Conservation (phyloP, 73 alveolate species). For the Stentor coeruleus region DNA sequence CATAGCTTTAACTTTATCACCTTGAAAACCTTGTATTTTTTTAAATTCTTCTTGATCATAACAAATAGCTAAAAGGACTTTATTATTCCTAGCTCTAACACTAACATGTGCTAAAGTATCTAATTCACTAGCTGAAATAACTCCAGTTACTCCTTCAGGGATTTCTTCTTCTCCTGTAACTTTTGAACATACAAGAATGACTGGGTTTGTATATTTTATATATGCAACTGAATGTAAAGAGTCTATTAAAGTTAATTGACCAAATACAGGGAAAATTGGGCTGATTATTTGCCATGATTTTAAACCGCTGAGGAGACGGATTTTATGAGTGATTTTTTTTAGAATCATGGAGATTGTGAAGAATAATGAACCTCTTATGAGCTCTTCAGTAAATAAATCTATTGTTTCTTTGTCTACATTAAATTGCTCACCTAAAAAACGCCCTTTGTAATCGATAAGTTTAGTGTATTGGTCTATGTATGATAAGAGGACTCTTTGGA, state of each 20-base stretch:
- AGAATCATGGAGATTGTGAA: constrained; percentile 70
- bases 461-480: constrained; percentile 24
- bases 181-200: constrained; percentile 62
- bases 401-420: constrained; percentile 46
- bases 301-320: constrained; percentile 55
- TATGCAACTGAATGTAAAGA: constrained; percentile 56
- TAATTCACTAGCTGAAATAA: constrained; percentile 60
- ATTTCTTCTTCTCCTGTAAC: constrained; percentile 85
- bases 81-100: constrained; percentile 83
- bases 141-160: constrained; percentile 65
- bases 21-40: too few relatives aligned
- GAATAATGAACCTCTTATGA: constrained; percentile 78
- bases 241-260: constrained; percentile 28
- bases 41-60: constrained; percentile 45
- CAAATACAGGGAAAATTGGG: constrained; percentile 39
- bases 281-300: constrained; percentile 74
- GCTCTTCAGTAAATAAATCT: constrained; percentile 70
- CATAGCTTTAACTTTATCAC: neutral
- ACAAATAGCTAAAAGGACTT: constrained; percentile 55
- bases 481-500: constrained; percentile 33
- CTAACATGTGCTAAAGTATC: constrained; percentile 84
- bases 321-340: constrained; percentile 65
- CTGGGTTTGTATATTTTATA: constrained; percentile 52
- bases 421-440: constrained; percentile 34
- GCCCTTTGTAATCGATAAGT: constrained; percentile 35